phyloP scores from a whole-genome alignment of 345 rosid genomes.

The Melaleuca quinquenervia region DNA sequence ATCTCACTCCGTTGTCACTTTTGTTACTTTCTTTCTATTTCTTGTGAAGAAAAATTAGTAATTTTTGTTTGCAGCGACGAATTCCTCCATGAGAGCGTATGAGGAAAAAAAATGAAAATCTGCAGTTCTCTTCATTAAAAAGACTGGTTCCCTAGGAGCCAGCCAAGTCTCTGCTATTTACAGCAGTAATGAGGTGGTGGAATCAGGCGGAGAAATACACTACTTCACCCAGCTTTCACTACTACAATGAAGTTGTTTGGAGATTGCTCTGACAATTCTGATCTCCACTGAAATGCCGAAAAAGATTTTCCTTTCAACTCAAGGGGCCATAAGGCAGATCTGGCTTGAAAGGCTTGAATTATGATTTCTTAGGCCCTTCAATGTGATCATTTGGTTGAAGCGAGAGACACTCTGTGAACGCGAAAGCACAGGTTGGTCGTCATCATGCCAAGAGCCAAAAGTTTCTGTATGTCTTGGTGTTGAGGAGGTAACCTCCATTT shows the following conservation, averaged over 20 bases:
- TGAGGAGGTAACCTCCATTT: conserved; percentile 80
- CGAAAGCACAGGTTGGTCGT: neutral
- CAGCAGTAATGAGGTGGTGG: neutral
- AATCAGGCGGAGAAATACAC: neutral
- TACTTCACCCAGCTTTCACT: neutral
- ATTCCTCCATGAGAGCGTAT: neutral
- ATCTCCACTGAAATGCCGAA: neutral
- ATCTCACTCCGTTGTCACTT: neutral
- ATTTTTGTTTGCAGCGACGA: neutral
- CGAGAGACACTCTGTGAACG: neutral
- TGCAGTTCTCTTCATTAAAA: neutral
- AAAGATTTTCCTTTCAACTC: neutral
- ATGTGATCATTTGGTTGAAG: neutral
- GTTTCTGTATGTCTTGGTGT: conserved; percentile 72
- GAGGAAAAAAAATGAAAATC: neutral
- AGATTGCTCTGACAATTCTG: neutral
- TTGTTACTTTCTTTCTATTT: neutral
- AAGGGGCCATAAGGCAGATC: neutral
- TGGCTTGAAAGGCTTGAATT: neutral
- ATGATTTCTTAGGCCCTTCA: neutral
- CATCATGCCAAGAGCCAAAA: conserved; percentile 78
- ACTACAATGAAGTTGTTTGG: neutral
- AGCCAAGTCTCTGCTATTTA: neutral
- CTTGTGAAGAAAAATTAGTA: neutral
- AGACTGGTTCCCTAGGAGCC: neutral